A percentile compares a stretch with the other conserved stretches of the same genome.
Conservation (phyloP, 1,284 basidiomycete species). For the Kwoniella shivajii region DNA sequence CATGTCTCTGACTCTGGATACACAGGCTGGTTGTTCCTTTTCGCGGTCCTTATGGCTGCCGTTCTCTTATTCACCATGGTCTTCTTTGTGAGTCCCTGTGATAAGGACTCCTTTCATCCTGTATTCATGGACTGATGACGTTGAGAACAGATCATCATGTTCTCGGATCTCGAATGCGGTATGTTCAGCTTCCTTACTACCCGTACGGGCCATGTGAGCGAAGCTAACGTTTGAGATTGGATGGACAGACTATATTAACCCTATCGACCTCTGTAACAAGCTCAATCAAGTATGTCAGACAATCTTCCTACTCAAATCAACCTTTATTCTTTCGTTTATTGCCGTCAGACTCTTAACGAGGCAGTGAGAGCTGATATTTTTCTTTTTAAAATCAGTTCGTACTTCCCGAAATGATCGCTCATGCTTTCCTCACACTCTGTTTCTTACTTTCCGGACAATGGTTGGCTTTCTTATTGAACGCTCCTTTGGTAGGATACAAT, state of each 20-base stretch:
- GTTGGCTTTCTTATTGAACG: slow-evolving; percentile 89
- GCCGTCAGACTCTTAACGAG: background rate
- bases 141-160: slow-evolving; percentile 92
- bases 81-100: slow-evolving; percentile 78
- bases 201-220: background rate
- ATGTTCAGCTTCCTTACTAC: slow-evolving; percentile 15
- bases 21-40: slow-evolving; percentile 90
- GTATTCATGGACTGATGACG: too few species aligned
- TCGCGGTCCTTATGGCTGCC: slow-evolving; percentile 88
- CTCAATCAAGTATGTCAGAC: slow-evolving; percentile 79
- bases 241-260: slow-evolving; percentile 88
- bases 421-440: slow-evolving; percentile 82
- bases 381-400: slow-evolving; percentile 70
- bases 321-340: background rate
- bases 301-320: background rate
- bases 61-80: slow-evolving; percentile 95
- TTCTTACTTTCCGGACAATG: slow-evolving; percentile 97
- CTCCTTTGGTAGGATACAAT: slow-evolving; percentile 87
- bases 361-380: background rate
- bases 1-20: background rate
- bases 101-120: slow-evolving; percentile 3
- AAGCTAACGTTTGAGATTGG: background rate
- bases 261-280: slow-evolving; percentile 99
- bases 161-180: slow-evolving; percentile 92
- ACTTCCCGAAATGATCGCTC: slow-evolving; percentile 91